phyloP scores from a whole-genome alignment of 176 grass and related monocot genomes.

The Alopecurus myosuroides region DNA sequence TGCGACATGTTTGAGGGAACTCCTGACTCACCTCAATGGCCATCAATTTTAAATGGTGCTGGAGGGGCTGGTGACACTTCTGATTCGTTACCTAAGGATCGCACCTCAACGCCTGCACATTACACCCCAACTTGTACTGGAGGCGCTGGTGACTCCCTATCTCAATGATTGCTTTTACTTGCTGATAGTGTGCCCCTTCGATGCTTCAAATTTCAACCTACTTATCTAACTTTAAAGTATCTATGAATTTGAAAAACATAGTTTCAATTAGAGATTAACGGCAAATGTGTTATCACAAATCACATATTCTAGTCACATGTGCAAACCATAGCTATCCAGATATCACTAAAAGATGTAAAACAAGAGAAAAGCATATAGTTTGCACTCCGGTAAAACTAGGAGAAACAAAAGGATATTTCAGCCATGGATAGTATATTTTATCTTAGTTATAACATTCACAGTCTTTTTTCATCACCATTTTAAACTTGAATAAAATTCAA shows the following conservation, averaged over 20 bases:
- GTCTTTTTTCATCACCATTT: neutral
- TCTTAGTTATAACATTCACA: neutral
- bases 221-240: neutral
- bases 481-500: neutral
- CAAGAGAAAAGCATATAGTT: neutral
- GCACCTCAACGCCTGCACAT: neutral
- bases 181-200: neutral
- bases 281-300: neutral
- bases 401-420: neutral
- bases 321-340: neutral
- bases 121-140: no score
- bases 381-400: neutral
- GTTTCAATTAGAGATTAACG: neutral
- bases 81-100: no score
- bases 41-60: neutral
- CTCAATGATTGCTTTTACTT: neutral
- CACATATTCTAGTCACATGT: neutral
- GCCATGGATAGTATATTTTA: neutral
- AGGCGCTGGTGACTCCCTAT: neutral
- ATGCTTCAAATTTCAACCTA: neutral
- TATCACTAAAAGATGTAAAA: neutral
- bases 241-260: neutral
- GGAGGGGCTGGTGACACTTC: neutral
- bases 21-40: neutral
- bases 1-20: neutral